phyloP scores from a whole-genome alignment of 495 filamentous ascomycete genomes.

The Tuber microsphaerosporum region DNA sequence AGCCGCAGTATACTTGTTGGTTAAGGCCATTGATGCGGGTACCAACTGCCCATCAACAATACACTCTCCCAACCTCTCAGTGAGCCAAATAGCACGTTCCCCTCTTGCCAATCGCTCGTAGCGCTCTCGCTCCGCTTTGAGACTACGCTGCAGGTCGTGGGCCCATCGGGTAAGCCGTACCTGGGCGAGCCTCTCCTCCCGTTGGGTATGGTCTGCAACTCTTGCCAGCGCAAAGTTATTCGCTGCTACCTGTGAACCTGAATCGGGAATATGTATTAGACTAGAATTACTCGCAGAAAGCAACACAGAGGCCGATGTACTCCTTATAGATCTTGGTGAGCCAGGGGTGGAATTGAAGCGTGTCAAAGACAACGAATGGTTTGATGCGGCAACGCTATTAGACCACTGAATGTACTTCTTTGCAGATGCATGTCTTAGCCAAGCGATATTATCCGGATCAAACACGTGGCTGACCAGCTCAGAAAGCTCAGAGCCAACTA shows the following conservation, averaged over 20 bases:
- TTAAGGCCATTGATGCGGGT: conserved; percentile 38
- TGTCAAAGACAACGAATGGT: conserved; percentile 22
- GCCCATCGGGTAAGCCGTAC: conserved; percentile 85
- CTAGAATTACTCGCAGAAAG: conserved; percentile 29
- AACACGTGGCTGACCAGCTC: conserved; percentile 68
- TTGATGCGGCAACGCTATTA: conserved; percentile 5
- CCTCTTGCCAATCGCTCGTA: conserved; percentile 62
- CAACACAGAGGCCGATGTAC: conserved; percentile 24
- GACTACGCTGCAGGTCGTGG: conserved; percentile 72
- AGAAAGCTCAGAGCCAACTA: conserved; percentile 68
- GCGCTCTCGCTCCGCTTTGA: conserved; percentile 70
- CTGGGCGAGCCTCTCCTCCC: conserved; percentile 68
- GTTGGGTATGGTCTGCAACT: conserved; percentile 62
- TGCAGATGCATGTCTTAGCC: conserved; percentile 77
- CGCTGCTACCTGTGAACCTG: conserved; percentile 20
- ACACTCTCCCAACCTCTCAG: conserved; percentile 65
- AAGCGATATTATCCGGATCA: conserved; percentile 69
- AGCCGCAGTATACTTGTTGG: conserved; percentile 15
- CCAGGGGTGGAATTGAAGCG: conserved; percentile 19
- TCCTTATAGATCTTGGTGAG: conserved; percentile 22
- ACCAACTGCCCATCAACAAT: conserved; percentile 65
- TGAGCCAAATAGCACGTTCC: conserved; percentile 75
- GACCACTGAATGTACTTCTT: conserved; percentile 77
- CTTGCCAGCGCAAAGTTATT: conserved; percentile 58
- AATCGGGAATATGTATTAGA: conserved; percentile 24